phyloP scores from a whole-genome alignment of 441 rosid genomes.

The Adansonia madagascariensis region DNA sequence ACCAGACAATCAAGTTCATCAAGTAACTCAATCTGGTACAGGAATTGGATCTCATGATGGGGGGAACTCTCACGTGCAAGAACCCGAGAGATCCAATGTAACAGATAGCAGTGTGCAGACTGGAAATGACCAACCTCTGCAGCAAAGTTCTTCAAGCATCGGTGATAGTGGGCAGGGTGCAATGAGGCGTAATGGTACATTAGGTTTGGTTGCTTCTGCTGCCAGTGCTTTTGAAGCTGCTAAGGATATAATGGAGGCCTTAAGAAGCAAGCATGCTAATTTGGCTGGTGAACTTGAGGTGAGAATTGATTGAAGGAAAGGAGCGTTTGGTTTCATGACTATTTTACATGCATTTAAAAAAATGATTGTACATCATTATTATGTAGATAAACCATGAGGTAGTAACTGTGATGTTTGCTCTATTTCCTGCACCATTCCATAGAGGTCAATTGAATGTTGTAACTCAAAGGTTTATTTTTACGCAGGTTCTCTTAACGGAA shows the following conservation, averaged over 20 bases:
- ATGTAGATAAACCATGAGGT: neutral
- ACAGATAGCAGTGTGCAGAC: constrained; percentile 58
- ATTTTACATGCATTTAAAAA: neutral
- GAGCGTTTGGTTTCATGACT: constrained; percentile 19
- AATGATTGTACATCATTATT: neutral
- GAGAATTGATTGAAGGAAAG: constrained; percentile 27
- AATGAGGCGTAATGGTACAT: constrained; percentile 65
- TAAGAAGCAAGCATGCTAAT: constrained; percentile 94
- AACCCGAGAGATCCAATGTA: constrained; percentile 67
- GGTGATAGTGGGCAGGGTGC: constrained; percentile 67
- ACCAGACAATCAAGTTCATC: constrained; percentile 73
- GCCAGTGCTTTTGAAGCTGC: constrained; percentile 95
- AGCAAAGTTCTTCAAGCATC: constrained; percentile 66
- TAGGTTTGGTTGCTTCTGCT: constrained; percentile 76
- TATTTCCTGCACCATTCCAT: constrained; percentile 10
- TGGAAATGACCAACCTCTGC: constrained; percentile 74
- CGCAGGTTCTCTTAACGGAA: constrained; percentile 90
- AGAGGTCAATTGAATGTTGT: constrained; percentile 6
- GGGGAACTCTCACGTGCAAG: constrained; percentile 80
- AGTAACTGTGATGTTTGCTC: neutral
- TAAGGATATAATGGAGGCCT: constrained; percentile 96
- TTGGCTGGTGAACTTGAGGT: constrained; percentile 99
- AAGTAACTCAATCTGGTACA: constrained; percentile 55
- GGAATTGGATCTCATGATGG: constrained; percentile 75
- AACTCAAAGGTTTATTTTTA: constrained; percentile 15